Conservation (phyloP, 176 grass and related monocot species). For the Leersia perrieri region DNA sequence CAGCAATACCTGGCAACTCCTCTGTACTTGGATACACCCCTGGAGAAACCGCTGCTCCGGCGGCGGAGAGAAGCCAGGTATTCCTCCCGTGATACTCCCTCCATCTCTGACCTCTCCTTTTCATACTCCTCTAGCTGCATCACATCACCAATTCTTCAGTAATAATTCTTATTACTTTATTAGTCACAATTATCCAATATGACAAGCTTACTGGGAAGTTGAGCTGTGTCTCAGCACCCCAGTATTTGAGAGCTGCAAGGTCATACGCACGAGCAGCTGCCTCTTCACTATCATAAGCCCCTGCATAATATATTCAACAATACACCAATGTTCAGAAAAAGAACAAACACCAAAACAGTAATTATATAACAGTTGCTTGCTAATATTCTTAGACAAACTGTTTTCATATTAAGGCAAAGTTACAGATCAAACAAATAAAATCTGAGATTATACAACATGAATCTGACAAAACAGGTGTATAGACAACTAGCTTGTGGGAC, state of each 20-base stretch:
- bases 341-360: background rate
- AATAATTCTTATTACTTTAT: background rate
- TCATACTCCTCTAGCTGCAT: constrained; percentile 66
- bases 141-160: background rate
- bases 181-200: background rate
- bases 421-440: background rate
- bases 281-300: constrained; percentile 89
- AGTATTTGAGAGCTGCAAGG: constrained; percentile 90
- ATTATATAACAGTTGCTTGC: background rate
- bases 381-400: background rate
- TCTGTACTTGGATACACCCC: constrained; percentile 94
- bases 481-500: constrained; percentile 27
- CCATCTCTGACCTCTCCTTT: constrained; percentile 66
- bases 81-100: constrained; percentile 64
- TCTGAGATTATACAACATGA: constrained; percentile 1
- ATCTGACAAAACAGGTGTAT: constrained; percentile 29
- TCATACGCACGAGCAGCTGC: constrained; percentile 77
- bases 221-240: constrained; percentile 63
- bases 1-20: constrained; percentile 97
- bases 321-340: background rate
- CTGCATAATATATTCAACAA: constrained; percentile 32
- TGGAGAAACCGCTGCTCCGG: constrained; percentile 91
- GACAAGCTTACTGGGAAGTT: constrained; percentile 69
- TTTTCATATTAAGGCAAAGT: constrained; percentile 9
- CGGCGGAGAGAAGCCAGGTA: constrained; percentile 84